phyloP scores from a whole-genome alignment of 2,329 filamentous ascomycete genomes.

The Coniella vitis region DNA sequence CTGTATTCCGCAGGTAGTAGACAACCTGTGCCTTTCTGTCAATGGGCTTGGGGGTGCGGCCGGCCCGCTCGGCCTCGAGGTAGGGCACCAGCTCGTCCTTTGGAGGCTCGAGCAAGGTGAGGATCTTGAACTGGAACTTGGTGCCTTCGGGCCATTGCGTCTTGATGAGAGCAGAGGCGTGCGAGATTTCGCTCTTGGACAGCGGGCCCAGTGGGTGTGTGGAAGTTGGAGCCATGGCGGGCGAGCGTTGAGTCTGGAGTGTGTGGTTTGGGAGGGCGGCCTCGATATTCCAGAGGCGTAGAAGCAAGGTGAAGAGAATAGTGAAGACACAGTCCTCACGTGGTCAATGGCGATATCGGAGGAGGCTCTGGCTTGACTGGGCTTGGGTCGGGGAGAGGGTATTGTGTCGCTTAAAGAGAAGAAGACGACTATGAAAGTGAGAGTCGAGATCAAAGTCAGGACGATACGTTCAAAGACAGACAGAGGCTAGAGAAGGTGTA shows the following conservation, averaged over 20 bases:
- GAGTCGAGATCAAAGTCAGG: too few relatives aligned
- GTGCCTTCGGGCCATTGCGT: conserved; percentile 48
- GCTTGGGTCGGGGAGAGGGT: too few relatives aligned
- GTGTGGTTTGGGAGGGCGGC: too few relatives aligned
- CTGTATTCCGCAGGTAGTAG: conserved; percentile 55
- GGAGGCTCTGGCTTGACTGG: too few relatives aligned
- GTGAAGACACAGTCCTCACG: too few relatives aligned
- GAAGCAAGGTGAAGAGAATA: too few relatives aligned
- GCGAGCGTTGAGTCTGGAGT: too few relatives aligned
- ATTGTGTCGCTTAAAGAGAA: too few relatives aligned
- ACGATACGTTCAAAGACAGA: not conserved
- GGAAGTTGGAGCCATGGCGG: conserved; percentile 3
- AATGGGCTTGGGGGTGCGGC: conserved; percentile 32
- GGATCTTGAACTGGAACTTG: conserved; percentile 53
- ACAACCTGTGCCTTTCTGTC: conserved; percentile 47
- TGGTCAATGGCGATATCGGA: too few relatives aligned
- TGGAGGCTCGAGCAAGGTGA: conserved; percentile 52
- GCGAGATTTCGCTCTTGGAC: conserved; percentile 48
- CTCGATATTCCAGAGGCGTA: too few relatives aligned
- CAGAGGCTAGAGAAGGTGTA: too few relatives aligned
- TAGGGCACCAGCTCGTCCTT: conserved; percentile 46
- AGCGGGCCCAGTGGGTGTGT: conserved; percentile 54
- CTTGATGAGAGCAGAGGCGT: conserved; percentile 41
- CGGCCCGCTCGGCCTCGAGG: conserved; percentile 40
- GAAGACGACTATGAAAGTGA: too few relatives aligned